Conservation (phyloP, 106 monocot species). For the Agapanthus africanus region DNA sequence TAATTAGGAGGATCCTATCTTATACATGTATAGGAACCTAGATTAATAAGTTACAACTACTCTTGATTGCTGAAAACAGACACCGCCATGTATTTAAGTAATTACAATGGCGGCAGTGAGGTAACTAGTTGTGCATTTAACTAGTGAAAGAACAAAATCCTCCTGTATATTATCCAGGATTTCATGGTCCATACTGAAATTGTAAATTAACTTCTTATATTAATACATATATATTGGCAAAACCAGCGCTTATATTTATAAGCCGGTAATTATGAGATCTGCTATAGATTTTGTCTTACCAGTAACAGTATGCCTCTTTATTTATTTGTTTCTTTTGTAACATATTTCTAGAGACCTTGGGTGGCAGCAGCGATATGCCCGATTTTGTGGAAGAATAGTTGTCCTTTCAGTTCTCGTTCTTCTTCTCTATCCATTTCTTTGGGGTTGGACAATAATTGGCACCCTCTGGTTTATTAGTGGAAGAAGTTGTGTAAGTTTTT, state of each 20-base stretch:
- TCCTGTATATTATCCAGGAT: not conserved
- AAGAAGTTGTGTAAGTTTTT: conserved; percentile 77
- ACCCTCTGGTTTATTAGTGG: conserved; percentile 92
- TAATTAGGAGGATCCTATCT: not conserved
- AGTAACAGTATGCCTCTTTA: not conserved
- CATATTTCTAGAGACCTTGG: conserved; percentile 76
- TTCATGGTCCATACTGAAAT: not conserved
- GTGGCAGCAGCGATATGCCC: conserved; percentile 85
- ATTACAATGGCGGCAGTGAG: not conserved
- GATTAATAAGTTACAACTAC: not conserved
- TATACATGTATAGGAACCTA: too few species aligned
- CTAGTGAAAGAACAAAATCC: not conserved
- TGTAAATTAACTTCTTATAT: not conserved
- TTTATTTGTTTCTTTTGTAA: conserved; percentile 2
- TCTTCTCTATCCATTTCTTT: conserved; percentile 95
- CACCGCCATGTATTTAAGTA: not conserved
- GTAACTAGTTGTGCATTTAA: not conserved
- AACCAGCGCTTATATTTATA: not conserved
- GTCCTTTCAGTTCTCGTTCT: conserved; percentile 76
- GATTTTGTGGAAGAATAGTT: conserved; percentile 86
- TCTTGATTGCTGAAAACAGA: not conserved
- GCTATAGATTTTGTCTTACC: not conserved
- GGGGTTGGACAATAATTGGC: conserved; percentile 92
- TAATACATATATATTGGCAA: not conserved
- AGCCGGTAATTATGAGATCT: not conserved